A percentile compares a stretch with the other conserved stretches of the same genome.
These are phyloP conservation scores for Phytopythium aichiense DNA, from an alignment of 352 stramenopile genomes.

Conservation along the genomic window DNA sequence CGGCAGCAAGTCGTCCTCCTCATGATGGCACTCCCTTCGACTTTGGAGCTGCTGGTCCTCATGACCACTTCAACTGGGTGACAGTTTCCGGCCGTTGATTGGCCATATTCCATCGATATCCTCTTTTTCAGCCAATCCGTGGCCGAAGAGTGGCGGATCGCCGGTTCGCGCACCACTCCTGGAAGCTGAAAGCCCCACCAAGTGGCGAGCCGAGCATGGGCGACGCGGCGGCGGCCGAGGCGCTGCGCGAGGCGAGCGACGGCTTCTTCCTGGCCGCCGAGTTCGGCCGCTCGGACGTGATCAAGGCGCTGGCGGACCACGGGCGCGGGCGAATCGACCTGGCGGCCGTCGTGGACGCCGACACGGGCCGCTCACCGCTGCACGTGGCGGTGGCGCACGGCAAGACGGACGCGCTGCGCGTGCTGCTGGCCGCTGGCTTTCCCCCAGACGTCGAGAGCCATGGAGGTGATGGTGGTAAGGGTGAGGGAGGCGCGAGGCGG, in stretches of 20 bases:
- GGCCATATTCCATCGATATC: neutral
- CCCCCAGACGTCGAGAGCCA: constrained; percentile 47
- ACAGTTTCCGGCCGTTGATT: neutral
- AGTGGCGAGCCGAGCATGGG: neutral
- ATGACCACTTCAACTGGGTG: constrained; percentile 6
- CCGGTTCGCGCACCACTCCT: neutral
- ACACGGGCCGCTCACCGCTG: constrained; percentile 61
- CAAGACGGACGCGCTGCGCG: constrained; percentile 76
- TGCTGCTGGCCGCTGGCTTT: constrained; percentile 75
- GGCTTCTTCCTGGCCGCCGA: constrained; percentile 83
- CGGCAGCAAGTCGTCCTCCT: too few species aligned
- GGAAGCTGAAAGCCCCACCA: neutral
- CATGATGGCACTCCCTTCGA: too few species aligned
- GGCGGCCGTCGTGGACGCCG: constrained; percentile 47
- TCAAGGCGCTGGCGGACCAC: constrained; percentile 79
- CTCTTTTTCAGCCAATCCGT: constrained; percentile 1
- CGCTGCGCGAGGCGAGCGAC: constrained; percentile 66
- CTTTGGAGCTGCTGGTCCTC: too few species aligned
- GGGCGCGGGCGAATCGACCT: constrained; percentile 46
- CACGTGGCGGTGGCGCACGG: constrained; percentile 68
- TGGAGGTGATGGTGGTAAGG: neutral
- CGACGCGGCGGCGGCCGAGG: constrained; percentile 15
- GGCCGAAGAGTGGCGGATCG: constrained; percentile 1
- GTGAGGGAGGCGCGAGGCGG: neutral
- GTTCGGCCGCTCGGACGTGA: constrained; percentile 78